A percentile compares a stretch with the other conserved stretches of the same genome.
phyloP scores from a whole-genome alignment of 139 green algal species.

The Asterochloris erici region DNA sequence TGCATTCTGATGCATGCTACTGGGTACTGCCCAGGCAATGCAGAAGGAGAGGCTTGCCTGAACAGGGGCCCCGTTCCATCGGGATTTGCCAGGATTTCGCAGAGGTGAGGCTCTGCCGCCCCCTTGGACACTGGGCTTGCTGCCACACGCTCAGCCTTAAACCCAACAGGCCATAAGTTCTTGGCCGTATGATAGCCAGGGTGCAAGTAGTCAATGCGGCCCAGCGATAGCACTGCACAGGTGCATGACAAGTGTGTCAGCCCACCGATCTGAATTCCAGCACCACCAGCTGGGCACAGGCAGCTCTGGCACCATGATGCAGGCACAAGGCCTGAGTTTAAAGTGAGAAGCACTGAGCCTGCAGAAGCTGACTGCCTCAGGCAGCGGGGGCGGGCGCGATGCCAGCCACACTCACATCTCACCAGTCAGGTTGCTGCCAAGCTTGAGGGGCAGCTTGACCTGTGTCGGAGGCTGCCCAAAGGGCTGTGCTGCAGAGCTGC shows the following conservation, averaged over 20 bases:
- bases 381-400: too few species aligned
- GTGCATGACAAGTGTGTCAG: background rate
- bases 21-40: background rate
- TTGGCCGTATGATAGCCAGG: conserved; percentile 64
- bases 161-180: conserved; percentile 72
- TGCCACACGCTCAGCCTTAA: conserved; percentile 26
- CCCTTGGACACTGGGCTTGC: conserved; percentile 19
- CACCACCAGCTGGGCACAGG: background rate
- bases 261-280: background rate
- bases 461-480: background rate
- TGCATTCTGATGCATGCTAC: background rate
- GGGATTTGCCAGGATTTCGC: conserved; percentile 34
- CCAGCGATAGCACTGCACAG: conserved; percentile 51
- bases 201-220: conserved; percentile 60
- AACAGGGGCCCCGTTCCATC: conserved; percentile 57
- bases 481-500: background rate
- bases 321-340: background rate
- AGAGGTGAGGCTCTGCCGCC: conserved; percentile 33
- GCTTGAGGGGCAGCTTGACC: conserved; percentile 30
- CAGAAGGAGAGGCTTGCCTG: conserved; percentile 33
- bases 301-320: background rate
- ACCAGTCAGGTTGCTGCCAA: conserved; percentile 28
- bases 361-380: background rate
- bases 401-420: background rate
- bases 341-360: background rate